Evolutionary conservation across 2,329 filamentous ascomycete species (phyloP).

Genomic region (Botrytis hyacinthi): DNA sequence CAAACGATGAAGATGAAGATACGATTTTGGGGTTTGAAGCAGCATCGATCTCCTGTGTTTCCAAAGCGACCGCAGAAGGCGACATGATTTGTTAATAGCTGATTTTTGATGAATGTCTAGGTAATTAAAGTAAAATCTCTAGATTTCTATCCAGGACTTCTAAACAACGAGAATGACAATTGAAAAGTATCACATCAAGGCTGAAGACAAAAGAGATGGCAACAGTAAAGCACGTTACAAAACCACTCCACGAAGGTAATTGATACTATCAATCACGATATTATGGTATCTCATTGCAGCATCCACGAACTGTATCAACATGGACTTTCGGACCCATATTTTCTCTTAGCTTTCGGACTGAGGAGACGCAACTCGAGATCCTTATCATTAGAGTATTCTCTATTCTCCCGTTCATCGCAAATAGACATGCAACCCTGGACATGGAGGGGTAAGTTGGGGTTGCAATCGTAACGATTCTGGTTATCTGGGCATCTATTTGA

Average conservation of each 20-base stretch:
- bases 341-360: no score
- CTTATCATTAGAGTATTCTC: background rate
- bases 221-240: background rate
- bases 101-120: background rate
- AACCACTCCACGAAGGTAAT: background rate
- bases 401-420: background rate
- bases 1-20: background rate
- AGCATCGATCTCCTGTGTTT: background rate
- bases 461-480: background rate
- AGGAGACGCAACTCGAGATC: background rate
- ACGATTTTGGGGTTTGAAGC: background rate
- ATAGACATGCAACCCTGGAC: background rate
- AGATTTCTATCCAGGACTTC: background rate
- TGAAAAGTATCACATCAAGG: background rate
- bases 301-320: slow-evolving; percentile 7
- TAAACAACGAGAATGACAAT: background rate
- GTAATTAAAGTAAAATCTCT: background rate
- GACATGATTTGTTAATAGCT: background rate
- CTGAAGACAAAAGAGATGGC: background rate
- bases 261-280: slow-evolving; percentile 6
- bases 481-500: background rate
- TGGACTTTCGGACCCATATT: background rate
- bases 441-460: background rate
- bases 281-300: slow-evolving; percentile 13
- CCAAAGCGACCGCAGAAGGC: slow-evolving; percentile 4